A percentile compares a stretch with the other conserved stretches of the same genome.
Conservation (phyloP, 495 filamentous ascomycete species). For the Aspergillus sparsus region DNA sequence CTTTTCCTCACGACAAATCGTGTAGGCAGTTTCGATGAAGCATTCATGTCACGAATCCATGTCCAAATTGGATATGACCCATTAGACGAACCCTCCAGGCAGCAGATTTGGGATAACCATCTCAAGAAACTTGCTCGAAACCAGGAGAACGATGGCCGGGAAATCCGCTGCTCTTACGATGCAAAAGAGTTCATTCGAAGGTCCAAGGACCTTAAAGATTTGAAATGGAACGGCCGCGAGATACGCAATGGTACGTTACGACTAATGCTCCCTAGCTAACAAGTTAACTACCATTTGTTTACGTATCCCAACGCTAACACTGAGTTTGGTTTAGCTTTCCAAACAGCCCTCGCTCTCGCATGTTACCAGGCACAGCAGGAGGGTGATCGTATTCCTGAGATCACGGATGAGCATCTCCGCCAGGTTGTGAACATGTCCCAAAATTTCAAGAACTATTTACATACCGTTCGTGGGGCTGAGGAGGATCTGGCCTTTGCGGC, state of each 20-base stretch:
- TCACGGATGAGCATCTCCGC: slow-evolving; percentile 6
- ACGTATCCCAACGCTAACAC: not conserved
- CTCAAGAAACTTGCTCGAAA: slow-evolving; percentile 2
- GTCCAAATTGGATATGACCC: not conserved
- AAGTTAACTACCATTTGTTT: not conserved
- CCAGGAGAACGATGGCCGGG: not conserved
- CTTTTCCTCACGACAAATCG: slow-evolving; percentile 6
- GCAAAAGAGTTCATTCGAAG: slow-evolving; percentile 2
- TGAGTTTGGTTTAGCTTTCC: slow-evolving; percentile 1
- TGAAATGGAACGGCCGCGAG: slow-evolving; percentile 5
- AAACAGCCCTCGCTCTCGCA: slow-evolving; percentile 4
- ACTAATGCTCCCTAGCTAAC: too few species aligned
- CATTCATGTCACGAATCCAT: slow-evolving; percentile 6
- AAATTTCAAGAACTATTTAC: not conserved
- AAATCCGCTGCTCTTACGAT: slow-evolving; percentile 1
- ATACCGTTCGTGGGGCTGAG: slow-evolving; percentile 4
- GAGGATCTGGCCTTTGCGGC: not conserved
- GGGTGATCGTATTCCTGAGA: not conserved
- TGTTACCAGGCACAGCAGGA: slow-evolving; percentile 5
- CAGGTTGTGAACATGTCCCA: slow-evolving; percentile 1
- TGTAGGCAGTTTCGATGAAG: slow-evolving; percentile 3
- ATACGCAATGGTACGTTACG: not conserved
- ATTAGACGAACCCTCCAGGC: slow-evolving; percentile 1
- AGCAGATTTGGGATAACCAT: slow-evolving; percentile 4
- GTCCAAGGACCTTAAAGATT: not conserved